Conservation (phyloP, 2,329 filamentous ascomycete genomes). For the Neurospora sp. region DNA sequence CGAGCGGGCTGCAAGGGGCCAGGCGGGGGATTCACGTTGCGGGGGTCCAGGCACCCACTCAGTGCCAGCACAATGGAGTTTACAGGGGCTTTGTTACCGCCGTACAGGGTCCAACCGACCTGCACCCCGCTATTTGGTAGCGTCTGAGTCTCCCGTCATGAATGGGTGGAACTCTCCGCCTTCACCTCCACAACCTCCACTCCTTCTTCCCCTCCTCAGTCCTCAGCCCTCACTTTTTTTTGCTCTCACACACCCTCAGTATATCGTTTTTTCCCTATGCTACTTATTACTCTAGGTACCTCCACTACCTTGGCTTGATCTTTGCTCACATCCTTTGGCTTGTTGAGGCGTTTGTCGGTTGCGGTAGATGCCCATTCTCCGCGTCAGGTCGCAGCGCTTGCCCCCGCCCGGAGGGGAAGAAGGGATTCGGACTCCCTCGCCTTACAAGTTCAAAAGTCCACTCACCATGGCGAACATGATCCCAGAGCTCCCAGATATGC, state of each 20-base stretch:
- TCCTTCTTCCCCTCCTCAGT: neutral
- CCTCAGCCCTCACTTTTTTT: neutral
- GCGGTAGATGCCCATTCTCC: slow-evolving; percentile 23
- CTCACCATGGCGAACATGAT: neutral
- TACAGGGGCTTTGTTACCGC: neutral
- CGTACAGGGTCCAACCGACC: neutral
- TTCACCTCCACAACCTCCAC: neutral
- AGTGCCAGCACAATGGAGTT: neutral
- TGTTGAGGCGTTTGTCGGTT: neutral
- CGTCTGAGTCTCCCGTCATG: neutral
- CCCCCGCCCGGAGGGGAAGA: slow-evolving; percentile 16
- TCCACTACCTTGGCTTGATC: neutral
- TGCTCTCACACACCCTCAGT: neutral
- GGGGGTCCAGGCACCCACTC: neutral
- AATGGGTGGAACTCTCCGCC: neutral
- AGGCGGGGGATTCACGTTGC: neutral
- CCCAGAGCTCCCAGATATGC: slow-evolving; percentile 29
- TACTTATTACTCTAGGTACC: neutral
- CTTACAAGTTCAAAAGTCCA: slow-evolving; percentile 14
- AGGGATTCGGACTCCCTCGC: slow-evolving; percentile 25
- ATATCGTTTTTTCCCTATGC: neutral
- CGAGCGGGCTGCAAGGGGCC: neutral
- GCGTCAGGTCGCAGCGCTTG: slow-evolving; percentile 29
- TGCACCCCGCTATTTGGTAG: neutral
- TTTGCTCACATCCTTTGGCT: neutral